phyloP scores from a whole-genome alignment of 2,329 filamentous ascomycete genomes.

The Tolypocladium endophyticum region DNA sequence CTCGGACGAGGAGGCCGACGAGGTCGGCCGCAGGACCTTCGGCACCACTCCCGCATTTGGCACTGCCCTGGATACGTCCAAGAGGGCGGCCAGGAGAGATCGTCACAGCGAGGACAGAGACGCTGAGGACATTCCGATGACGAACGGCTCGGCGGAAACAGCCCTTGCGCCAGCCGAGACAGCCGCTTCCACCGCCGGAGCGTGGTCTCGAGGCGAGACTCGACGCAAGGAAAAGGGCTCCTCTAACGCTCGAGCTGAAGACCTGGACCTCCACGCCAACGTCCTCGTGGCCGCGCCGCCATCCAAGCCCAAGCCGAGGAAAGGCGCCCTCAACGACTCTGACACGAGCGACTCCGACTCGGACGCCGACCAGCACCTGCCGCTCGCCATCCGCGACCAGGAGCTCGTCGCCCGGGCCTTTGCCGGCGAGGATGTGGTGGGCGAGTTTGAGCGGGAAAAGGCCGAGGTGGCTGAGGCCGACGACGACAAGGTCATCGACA shows the following conservation, averaged over 20 bases:
- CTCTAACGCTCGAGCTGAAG: constrained; percentile 17
- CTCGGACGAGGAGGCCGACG: constrained; percentile 39
- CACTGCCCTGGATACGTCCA: constrained; percentile 18
- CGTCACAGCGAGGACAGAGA: constrained; percentile 15
- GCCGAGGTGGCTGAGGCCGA: constrained; percentile 59
- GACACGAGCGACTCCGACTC: constrained; percentile 26
- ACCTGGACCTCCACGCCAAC: constrained; percentile 29
- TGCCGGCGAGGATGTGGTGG: constrained; percentile 75
- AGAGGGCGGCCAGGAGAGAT: constrained; percentile 17
- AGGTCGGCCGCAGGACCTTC: constrained; percentile 62
- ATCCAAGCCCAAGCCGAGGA: constrained; percentile 18
- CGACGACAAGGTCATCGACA: constrained; percentile 72
- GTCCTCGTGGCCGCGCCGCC: constrained; percentile 19
- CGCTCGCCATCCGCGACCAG: constrained; percentile 47
- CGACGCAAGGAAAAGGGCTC: constrained; percentile 28
- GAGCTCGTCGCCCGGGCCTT: constrained; percentile 75
- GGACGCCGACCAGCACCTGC: constrained; percentile 40
- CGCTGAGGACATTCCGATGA: background rate
- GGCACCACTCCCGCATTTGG: constrained; percentile 34
- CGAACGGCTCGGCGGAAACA: background rate
- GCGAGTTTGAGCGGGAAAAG: constrained; percentile 76
- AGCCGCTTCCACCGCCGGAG: constrained; percentile 21
- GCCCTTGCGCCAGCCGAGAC: constrained; percentile 7
- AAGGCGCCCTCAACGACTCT: constrained; percentile 13
- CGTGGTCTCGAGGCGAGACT: constrained; percentile 29